Conservation (phyloP, 176 grass and related monocot species). For the Otatea glauca region DNA sequence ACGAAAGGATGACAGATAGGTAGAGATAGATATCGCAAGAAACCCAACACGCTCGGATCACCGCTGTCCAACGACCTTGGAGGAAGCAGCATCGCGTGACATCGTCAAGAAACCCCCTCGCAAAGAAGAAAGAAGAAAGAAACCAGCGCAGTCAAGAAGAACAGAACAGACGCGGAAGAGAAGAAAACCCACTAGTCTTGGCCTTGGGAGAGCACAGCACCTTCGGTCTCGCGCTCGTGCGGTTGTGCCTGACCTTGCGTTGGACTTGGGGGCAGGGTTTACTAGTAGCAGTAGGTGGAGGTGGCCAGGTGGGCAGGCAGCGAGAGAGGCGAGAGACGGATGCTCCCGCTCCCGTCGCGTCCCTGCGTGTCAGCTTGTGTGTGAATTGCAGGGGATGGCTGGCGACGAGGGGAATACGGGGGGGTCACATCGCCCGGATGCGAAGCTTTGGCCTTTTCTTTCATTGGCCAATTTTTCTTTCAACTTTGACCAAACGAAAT, state of each 20-base stretch:
- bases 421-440: slow-evolving; percentile 8
- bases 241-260: not conserved
- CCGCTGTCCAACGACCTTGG: not conserved
- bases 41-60: not conserved
- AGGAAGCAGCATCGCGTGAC: not conserved
- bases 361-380: not conserved
- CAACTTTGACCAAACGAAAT: too few species aligned
- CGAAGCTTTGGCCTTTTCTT: not conserved
- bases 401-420: not conserved
- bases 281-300: not conserved
- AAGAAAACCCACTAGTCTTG: not conserved
- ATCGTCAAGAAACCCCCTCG: not conserved
- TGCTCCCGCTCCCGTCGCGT: too few species aligned
- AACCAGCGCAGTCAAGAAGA: not conserved
- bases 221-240: not conserved
- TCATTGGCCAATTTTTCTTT: too few species aligned
- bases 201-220: not conserved
- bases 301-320: not conserved
- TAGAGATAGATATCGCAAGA: not conserved
- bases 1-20: not conserved
- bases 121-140: not conserved
- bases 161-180: too few species aligned
- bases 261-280: not conserved
- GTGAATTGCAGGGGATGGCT: not conserved
- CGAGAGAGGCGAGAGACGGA: not conserved